A percentile compares a stretch with the other conserved stretches of the same genome.
phyloP scores from a whole-genome alignment of 2,329 filamentous ascomycete species.

The Davidsoniella australis region DNA sequence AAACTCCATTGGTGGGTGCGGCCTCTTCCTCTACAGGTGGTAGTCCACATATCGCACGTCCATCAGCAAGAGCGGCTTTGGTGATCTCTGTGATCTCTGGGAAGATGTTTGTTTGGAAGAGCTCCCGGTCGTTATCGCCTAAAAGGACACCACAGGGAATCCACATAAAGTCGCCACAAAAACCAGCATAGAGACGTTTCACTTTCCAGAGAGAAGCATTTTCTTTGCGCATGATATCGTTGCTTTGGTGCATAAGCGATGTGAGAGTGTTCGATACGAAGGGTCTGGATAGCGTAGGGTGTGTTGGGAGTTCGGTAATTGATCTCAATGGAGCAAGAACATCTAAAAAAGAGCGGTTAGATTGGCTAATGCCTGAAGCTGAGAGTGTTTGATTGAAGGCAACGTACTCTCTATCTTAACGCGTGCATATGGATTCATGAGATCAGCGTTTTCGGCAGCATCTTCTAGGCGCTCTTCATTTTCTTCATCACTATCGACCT shows the following conservation, averaged over 20 bases:
- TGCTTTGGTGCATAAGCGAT: conserved; percentile 51
- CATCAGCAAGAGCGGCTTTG: conserved; percentile 8
- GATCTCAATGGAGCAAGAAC: conserved; percentile 60
- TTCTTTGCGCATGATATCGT: conserved; percentile 58
- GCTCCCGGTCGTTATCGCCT: conserved; percentile 35
- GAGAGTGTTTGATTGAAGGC: not conserved
- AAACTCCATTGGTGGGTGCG: not conserved
- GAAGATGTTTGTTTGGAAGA: conserved; percentile 34
- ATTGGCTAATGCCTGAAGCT: not conserved
- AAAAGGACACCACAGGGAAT: conserved; percentile 42
- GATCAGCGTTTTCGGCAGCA: conserved; percentile 43
- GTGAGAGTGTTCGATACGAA: conserved; percentile 59
- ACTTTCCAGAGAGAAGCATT: conserved; percentile 56
- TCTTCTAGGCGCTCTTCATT: conserved; percentile 45
- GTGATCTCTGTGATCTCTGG: conserved; percentile 21
- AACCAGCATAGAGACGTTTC: conserved; percentile 53
- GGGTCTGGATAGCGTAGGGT: conserved; percentile 57
- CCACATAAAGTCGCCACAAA: conserved; percentile 61
- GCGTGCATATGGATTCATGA: conserved; percentile 58
- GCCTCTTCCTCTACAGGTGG: not conserved
- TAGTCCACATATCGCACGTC: conserved; percentile 2
- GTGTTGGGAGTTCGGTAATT: conserved; percentile 55
- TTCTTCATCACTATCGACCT: conserved; percentile 56
- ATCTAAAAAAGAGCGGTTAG: conserved; percentile 27
- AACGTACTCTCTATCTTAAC: conserved; percentile 51